Percentiles rank a stretch among this genome's conserved stretches.
These are phyloP conservation scores for Fraxinus sp. DNA, from an alignment of 305 asterid species.

Conservation along the genomic window DNA sequence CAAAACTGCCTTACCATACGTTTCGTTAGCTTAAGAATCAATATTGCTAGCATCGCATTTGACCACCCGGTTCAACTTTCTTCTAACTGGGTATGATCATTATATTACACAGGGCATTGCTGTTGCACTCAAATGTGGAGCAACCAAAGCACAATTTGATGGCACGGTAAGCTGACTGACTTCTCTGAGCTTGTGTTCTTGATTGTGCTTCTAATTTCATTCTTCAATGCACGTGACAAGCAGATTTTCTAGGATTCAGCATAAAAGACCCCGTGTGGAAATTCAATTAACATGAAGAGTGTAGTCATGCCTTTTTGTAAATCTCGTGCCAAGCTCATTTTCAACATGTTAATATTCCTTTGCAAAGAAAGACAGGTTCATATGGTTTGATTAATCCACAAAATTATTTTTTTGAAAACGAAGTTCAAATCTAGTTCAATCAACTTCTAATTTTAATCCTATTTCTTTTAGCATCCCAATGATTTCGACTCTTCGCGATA, in stretches of 20 bases:
- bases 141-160: conserved; percentile 94
- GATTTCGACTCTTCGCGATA: neutral
- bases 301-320: neutral
- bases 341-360: neutral
- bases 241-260: neutral
- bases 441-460: neutral
- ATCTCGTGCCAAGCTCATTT: neutral
- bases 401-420: neutral
- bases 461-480: neutral
- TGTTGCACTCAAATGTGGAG: conserved; percentile 93
- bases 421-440: neutral
- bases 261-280: neutral
- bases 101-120: conserved; percentile 70
- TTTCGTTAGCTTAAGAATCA: neutral
- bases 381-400: neutral
- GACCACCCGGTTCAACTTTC: neutral
- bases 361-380: neutral
- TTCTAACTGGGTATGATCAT: neutral
- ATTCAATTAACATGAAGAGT: neutral
- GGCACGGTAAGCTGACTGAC: conserved; percentile 63
- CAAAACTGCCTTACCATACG: neutral
- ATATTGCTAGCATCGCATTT: neutral
- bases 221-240: neutral
- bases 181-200: neutral
- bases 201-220: neutral